phyloP scores from a whole-genome alignment of 2,329 filamentous ascomycete species.

The Clathrospora elynae region DNA sequence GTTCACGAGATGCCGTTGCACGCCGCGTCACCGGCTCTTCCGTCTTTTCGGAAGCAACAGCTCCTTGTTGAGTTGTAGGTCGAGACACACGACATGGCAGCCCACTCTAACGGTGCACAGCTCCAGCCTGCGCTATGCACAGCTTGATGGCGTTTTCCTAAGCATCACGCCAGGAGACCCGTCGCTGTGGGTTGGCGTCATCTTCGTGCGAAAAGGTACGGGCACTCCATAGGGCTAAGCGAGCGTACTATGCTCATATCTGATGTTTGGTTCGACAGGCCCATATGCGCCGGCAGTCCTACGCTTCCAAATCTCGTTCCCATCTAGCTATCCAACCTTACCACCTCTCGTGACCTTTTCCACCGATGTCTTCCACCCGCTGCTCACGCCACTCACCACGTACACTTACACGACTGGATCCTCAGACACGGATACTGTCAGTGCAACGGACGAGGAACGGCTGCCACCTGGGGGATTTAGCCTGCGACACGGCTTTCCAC shows the following conservation, averaged over 20 bases:
- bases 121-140: slow-evolving; percentile 78
- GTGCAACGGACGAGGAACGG: slow-evolving; percentile 80
- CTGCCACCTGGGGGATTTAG: slow-evolving; percentile 90
- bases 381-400: slow-evolving; percentile 90
- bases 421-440: slow-evolving; percentile 77
- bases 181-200: slow-evolving; percentile 83
- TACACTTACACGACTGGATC: slow-evolving; percentile 84
- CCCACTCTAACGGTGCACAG: slow-evolving; percentile 55
- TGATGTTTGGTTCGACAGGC: slow-evolving; percentile 59
- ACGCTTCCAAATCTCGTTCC: slow-evolving; percentile 88
- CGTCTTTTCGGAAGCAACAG: slow-evolving; percentile 71
- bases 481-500: slow-evolving; percentile 85
- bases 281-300: slow-evolving; percentile 87
- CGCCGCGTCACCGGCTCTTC: slow-evolving; percentile 31
- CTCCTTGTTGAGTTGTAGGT: slow-evolving; percentile 81
- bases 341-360: slow-evolving; percentile 87
- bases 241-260: slow-evolving; percentile 10
- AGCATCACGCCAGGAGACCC: slow-evolving; percentile 81
- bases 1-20: slow-evolving; percentile 31
- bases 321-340: slow-evolving; percentile 74
- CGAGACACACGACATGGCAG: slow-evolving; percentile 23
- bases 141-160: slow-evolving; percentile 85
- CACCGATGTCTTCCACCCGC: slow-evolving; percentile 92
- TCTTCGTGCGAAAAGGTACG: slow-evolving; percentile 87
- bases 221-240: slow-evolving; percentile 22